These are phyloP conservation scores for Pilasporangium apinafurcum DNA, from an alignment of 352 stramenopile genomes.

Conservation along the genomic window DNA sequence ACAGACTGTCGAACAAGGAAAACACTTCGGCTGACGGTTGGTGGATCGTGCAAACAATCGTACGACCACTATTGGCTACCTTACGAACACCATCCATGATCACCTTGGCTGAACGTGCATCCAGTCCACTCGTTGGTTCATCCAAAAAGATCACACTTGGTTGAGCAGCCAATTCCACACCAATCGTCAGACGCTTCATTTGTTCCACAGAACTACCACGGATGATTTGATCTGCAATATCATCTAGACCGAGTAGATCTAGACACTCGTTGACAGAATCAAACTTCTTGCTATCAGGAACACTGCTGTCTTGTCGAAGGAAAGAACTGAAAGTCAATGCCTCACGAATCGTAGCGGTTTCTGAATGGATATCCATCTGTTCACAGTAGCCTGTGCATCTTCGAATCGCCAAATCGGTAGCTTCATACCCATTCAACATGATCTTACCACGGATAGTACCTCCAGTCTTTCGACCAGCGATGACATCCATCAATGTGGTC, in stretches of 20 bases:
- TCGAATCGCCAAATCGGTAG: constrained; percentile 23
- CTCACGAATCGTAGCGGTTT: constrained; percentile 80
- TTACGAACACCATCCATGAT: constrained; percentile 36
- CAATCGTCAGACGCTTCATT: constrained; percentile 11
- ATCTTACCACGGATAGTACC: constrained; percentile 63
- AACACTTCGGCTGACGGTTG: too few relatives aligned
- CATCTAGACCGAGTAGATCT: constrained; percentile 8
- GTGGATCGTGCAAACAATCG: constrained; percentile 80
- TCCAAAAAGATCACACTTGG: constrained; percentile 65
- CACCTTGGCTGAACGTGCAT: too few relatives aligned
- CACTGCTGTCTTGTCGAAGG: constrained; percentile 6
- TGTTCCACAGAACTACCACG: constrained; percentile 21
- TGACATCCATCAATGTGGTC: constrained; percentile 86
- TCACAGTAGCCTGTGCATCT: constrained; percentile 35
- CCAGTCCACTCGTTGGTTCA: constrained; percentile 40
- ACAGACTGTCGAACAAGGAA: constrained; percentile 76
- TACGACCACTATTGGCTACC: constrained; percentile 43
- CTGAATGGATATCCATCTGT: constrained; percentile 80
- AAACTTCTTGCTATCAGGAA: constrained; percentile 6
- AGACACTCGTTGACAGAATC: constrained; percentile 10
- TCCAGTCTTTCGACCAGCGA: constrained; percentile 74
- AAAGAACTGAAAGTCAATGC: constrained; percentile 62
- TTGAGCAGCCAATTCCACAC: constrained; percentile 63
- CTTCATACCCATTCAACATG: constrained; percentile 59
- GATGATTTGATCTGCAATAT: constrained; percentile 16